Evolutionary conservation across 169 alveolate genomes (phyloP), one percentile per base, ranked within the genome.

Genomic region (Plasmodium sp.): DNA sequence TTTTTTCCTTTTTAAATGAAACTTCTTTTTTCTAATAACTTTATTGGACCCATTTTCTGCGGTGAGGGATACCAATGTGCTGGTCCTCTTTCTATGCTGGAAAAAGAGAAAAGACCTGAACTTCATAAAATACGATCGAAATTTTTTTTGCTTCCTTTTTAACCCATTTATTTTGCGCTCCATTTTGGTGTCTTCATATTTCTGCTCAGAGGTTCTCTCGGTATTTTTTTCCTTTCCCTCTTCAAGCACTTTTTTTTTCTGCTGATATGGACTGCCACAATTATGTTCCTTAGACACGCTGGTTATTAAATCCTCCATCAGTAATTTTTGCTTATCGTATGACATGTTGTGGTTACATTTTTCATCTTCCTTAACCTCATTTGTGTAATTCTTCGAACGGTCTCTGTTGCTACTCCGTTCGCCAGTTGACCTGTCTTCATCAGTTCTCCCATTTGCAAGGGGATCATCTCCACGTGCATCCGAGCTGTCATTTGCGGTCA

Each of bases 111-210:
- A 72, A 36, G 82, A 84, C 10, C 83, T 84, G 18, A 84, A 72
- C 75, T 84, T 84, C 83, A 41, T 84, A 71, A 84, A 72, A 72
- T 84, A 84, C n/a, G 83, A 84, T 27, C 34, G 83, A 67, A 84
- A 9, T 10, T 84, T 72, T 84, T 72, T 84, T 71, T 22, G 71
- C 31, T 45, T 72, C 39, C n/a, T 84, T 84, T 71, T 56, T 43
- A 41, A 41, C 34, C 10, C 54, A 39, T 84, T 56, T 41, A 27
- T 72, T 84, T 45, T 73, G n/a, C 54, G 39, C 43, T 72, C 92
- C 18, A 43, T 72, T 71, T 22, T 84, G 22, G 31, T n/a, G 31
- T 80, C 84, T 18, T 80, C 71, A 83, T 5, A 12, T 51, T 54
- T 73, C 22, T 16, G 31, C 77, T 31, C 56, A 34, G 67, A 39